phyloP scores from a whole-genome alignment of 768 basidiomycete genomes.

The Dentipellis sp. region DNA sequence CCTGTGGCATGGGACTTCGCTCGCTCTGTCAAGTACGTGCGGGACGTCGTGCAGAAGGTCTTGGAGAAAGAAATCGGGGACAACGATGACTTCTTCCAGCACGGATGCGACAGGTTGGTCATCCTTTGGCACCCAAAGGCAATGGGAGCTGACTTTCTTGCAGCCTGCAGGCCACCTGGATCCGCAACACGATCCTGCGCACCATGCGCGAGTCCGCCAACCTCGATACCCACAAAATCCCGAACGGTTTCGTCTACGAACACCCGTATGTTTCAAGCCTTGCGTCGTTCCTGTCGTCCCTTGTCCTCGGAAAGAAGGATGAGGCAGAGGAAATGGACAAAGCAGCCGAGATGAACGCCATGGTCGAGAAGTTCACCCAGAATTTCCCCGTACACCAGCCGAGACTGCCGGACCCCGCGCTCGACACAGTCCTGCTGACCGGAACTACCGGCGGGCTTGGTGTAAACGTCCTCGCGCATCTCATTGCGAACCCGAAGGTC shows the following conservation, averaged over 20 bases:
- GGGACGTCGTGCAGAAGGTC: conserved; percentile 11
- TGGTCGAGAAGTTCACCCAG: neutral
- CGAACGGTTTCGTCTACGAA: conserved; percentile 27
- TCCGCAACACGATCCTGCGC: conserved; percentile 29
- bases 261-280: conserved; percentile 25
- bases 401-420: neutral
- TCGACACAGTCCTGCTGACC: neutral
- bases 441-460: neutral
- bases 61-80: conserved; percentile 6
- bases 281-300: conserved; percentile 1
- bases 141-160: neutral
- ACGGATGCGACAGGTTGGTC: conserved; percentile 17
- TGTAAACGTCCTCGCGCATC: neutral
- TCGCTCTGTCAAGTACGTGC: conserved; percentile 7
- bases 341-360: neutral
- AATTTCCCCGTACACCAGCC: neutral
- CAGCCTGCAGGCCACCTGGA: conserved; percentile 33
- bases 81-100: conserved; percentile 15
- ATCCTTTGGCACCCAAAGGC: neutral
- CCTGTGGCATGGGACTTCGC: conserved; percentile 10
- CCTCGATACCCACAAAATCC: conserved; percentile 13
- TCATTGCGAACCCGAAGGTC: neutral
- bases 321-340: neutral
- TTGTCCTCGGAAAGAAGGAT: neutral
- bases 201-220: conserved; percentile 21